These are phyloP conservation scores for Exophiala dermatitidis DNA, from an alignment of 2,329 filamentous ascomycete genomes.

Conservation along the genomic window DNA sequence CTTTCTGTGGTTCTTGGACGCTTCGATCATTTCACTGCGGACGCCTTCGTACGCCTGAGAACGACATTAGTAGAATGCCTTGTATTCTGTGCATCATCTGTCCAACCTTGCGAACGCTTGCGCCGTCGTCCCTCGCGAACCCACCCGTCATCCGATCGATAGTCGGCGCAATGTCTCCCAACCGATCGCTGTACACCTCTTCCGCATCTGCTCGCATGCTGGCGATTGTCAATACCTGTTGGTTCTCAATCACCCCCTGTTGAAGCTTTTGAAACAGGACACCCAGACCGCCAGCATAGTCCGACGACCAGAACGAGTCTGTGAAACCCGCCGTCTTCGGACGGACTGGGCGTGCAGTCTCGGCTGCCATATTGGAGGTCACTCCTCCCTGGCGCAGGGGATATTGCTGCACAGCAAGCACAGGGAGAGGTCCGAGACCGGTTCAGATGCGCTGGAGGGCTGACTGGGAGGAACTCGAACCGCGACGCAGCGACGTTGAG, in stretches of 20 bases:
- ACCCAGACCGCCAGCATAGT: conserved; percentile 93
- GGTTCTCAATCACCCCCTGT: conserved; percentile 90
- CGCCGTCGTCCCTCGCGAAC: conserved; percentile 86
- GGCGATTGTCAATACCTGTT: conserved; percentile 84
- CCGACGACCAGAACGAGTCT: conserved; percentile 94
- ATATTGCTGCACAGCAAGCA: neutral
- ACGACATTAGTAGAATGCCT: conserved; percentile 4
- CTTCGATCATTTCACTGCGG: conserved; percentile 84
- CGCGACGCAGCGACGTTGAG: neutral
- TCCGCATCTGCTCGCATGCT: conserved; percentile 94
- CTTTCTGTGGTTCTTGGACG: conserved; percentile 82
- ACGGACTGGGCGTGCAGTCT: conserved; percentile 7
- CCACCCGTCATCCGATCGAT: conserved; percentile 77
- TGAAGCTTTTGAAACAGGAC: conserved; percentile 95
- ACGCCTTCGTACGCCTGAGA: conserved; percentile 85
- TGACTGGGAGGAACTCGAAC: too few species aligned
- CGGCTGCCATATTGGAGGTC: conserved; percentile 8
- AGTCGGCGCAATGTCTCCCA: conserved; percentile 72
- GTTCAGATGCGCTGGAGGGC: neutral
- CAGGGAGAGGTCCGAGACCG: neutral
- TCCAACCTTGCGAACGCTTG: conserved; percentile 83
- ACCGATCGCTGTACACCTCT: conserved; percentile 72
- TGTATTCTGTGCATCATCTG: neutral
- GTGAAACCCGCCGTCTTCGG: conserved; percentile 75
- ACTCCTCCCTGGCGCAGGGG: neutral